Conservation (phyloP, 495 filamentous ascomycete species). For the Articulospora tetracladia region DNA sequence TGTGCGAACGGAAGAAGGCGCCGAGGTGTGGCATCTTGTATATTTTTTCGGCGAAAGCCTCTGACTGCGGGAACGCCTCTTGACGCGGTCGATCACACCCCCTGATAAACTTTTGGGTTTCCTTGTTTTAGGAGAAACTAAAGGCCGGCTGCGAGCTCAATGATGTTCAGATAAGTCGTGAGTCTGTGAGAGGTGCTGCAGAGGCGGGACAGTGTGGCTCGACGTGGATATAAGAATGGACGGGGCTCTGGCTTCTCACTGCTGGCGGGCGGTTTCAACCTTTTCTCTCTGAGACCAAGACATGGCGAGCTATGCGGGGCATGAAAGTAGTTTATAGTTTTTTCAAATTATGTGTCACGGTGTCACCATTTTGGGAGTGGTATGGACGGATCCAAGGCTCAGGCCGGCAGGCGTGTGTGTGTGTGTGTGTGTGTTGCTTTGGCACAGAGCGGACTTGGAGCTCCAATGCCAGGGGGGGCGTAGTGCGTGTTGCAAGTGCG, state of each 20-base stretch:
- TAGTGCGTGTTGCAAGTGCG: background rate
- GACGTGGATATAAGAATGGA: background rate
- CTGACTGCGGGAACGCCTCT: constrained; percentile 1
- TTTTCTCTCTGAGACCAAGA: background rate
- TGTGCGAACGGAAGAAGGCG: constrained; percentile 43
- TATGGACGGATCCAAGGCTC: background rate
- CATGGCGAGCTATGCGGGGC: constrained; percentile 2
- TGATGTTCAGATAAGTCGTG: background rate
- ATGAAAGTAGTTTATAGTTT: constrained; percentile 6
- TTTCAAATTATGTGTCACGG: constrained; percentile 20
- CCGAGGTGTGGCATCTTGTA: constrained; percentile 46
- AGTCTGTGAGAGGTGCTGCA: background rate
- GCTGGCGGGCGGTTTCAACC: background rate
- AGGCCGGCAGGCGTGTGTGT: background rate
- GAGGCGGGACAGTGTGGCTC: background rate
- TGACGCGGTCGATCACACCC: background rate
- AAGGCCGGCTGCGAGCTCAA: background rate
- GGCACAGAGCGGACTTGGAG: background rate
- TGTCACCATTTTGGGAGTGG: constrained; percentile 11
- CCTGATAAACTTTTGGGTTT: background rate
- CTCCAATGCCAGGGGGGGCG: background rate
- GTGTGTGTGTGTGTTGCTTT: background rate
- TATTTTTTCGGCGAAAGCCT: background rate
- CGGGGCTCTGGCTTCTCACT: constrained; percentile 3
- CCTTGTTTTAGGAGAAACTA: background rate